phyloP scores from a whole-genome alignment of 768 basidiomycete genomes.

The Phylloporus scabripes region DNA sequence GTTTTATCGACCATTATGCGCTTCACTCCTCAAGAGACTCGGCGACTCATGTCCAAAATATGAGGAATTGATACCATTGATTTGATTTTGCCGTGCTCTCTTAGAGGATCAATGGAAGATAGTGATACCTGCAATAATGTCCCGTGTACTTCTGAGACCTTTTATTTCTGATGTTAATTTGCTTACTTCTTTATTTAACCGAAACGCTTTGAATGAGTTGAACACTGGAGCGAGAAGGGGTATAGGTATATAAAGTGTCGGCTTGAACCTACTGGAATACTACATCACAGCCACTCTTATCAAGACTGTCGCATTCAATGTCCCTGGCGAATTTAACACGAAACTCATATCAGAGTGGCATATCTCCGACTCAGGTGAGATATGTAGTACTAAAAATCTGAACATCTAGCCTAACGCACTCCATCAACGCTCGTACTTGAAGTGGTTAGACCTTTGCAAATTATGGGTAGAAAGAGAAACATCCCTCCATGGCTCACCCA shows the following conservation, averaged over 20 bases:
- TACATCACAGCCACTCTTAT: no score
- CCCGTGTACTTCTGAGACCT: background rate
- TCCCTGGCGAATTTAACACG: conserved; percentile 64
- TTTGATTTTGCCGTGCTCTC: background rate
- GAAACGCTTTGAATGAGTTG: background rate
- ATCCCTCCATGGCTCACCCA: conserved; percentile 30
- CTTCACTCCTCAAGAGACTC: conserved; percentile 93
- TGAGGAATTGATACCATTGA: conserved; percentile 25
- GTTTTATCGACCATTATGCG: conserved; percentile 89
- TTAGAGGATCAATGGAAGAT: background rate
- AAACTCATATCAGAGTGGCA: conserved; percentile 68
- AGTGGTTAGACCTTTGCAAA: conserved; percentile 69
- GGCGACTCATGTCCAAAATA: conserved; percentile 84
- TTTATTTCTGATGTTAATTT: background rate
- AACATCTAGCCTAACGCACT: background rate
- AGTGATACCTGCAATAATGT: background rate
- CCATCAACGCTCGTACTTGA: background rate
- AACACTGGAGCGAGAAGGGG: background rate
- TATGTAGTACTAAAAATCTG: background rate
- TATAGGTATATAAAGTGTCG: no score
- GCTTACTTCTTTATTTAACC: background rate
- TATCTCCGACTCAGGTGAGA: conserved; percentile 58
- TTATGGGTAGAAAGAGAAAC: conserved; percentile 51
- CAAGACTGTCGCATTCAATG: no score
- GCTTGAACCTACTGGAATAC: no score